Conservation (phyloP, 352 stramenopile genomes). For the Globisporangium acanthophoron region DNA sequence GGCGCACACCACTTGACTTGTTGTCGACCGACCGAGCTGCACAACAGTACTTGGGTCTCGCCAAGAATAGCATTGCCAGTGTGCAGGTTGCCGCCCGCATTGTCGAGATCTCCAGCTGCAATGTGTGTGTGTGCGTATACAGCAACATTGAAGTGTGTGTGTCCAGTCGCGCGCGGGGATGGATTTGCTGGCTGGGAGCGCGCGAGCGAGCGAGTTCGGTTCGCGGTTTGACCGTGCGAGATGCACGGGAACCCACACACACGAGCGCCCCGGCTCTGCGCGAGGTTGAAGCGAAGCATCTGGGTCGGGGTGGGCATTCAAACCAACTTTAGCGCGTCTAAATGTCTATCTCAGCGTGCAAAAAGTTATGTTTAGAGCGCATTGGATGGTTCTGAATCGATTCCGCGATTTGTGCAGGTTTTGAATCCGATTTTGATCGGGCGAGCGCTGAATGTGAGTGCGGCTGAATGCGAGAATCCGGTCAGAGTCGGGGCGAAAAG, state of each 20-base stretch:
- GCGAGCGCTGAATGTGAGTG: no score
- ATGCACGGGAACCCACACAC: neutral
- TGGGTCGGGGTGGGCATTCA: neutral
- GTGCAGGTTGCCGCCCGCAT: neutral
- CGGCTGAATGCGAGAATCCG: no score
- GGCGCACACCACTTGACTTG: neutral
- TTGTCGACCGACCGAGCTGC: no score
- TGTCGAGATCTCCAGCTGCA: neutral
- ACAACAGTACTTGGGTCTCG: neutral
- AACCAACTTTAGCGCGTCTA: neutral
- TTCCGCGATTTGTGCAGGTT: no score
- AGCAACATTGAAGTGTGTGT: slow-evolving; percentile 1
- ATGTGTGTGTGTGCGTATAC: neutral
- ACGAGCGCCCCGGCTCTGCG: slow-evolving; percentile 12
- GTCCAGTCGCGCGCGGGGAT: neutral
- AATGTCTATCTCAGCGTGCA: no score
- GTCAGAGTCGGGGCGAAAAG: no score
- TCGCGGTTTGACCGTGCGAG: neutral
- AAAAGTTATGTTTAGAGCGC: no score
- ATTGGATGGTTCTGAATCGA: no score
- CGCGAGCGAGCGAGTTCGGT: neutral
- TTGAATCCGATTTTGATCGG: no score
- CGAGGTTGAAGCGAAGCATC: slow-evolving; percentile 30
- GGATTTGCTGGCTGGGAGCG: slow-evolving; percentile 13
- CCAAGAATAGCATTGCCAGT: neutral